Percentiles rank a stretch among this genome's conserved stretches.
phyloP scores from a whole-genome alignment of 129 eudicot genomes.

The Rutidosis leptorrhynchoides region DNA sequence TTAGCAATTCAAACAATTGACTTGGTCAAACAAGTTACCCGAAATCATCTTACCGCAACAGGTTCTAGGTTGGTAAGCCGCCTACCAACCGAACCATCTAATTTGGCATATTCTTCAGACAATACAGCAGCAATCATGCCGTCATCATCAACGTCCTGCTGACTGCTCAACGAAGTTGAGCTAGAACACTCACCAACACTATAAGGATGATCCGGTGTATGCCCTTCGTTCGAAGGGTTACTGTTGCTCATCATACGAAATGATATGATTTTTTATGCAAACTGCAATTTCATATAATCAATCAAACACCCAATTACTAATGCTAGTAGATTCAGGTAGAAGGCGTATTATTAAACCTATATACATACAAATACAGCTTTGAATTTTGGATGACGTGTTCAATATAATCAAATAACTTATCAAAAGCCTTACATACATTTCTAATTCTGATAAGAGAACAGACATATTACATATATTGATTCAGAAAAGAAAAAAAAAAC shows the following conservation, averaged over 20 bases:
- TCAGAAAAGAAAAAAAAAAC: neutral
- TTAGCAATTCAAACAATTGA: neutral
- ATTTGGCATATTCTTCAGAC: conserved; percentile 70
- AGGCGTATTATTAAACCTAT: neutral
- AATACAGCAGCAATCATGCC: conserved; percentile 68
- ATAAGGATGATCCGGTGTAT: conserved; percentile 25
- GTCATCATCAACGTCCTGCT: conserved; percentile 64
- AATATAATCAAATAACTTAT: neutral
- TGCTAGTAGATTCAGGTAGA: neutral
- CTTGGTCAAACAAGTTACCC: conserved; percentile 11
- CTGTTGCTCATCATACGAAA: conserved; percentile 47
- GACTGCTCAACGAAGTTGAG: conserved; percentile 65
- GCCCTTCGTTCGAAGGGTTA: conserved; percentile 16
- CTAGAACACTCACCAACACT: conserved; percentile 54
- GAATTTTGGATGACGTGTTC: neutral
- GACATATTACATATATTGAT: too few species aligned
- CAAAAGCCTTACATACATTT: neutral
- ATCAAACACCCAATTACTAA: neutral
- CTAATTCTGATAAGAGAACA: neutral
- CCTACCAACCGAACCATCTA: conserved; percentile 66
- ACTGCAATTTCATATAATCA: conserved; percentile 14
- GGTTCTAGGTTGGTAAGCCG: conserved; percentile 65
- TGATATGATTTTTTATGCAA: conserved; percentile 5
- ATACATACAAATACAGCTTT: neutral
- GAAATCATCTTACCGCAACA: conserved; percentile 50